Base-by-base conservation (phyloP, 805 yeast genomes). In the Suhomyces prunicola region DNA sequence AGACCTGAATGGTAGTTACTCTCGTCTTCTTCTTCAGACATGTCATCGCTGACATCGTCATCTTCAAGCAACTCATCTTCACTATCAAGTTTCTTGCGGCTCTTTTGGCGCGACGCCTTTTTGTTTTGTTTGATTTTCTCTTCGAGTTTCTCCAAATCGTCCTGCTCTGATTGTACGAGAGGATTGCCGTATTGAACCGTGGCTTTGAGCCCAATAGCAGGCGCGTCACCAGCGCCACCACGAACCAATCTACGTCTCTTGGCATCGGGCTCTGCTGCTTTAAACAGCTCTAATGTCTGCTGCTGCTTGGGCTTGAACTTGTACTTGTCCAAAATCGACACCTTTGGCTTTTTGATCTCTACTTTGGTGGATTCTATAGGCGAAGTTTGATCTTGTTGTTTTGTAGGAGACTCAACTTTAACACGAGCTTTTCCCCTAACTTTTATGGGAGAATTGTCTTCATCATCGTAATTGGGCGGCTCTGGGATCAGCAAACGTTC, bases 31-130 rank as follows among this genome's bases (percentile, higher is more conserved):
- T 76, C 82, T 36, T 73, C 80, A 17, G 82, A 83, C 61, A 76
- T 67, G 17, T 76, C 83, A 52, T 73, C 79, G 55, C 82, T 84
- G 40, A 68, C 69, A 41, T 65, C 78, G 57, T 77, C 82, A 33
- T 74, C 80, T 49, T 63, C 68, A 26, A 70, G 65, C 36, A 33
- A 9, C 42, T 76, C 80, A 23, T 73, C 81, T 35, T 73, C 79
- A 10, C 63, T 66, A n/a, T 27, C 24, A 15, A 31, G n/a, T n/a
- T 46, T 46, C 9, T 44, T 13, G 33, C 35, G 22, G 29, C 17
- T 44, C 26, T 53, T 42, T 60, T 63, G 36, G 15, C 36, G 15
- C 33, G 63, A 64, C 50, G 59, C 61, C 46, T 62, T 63, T 36
- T 57, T 59, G 57, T 72, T 74, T 44, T 71, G 69, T 52, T 61